Percentiles rank a stretch among this genome's conserved stretches.
Evolutionary conservation across 306 rosid species (phyloP).

Genomic region (Sphenostylis stenocarpa): DNA sequence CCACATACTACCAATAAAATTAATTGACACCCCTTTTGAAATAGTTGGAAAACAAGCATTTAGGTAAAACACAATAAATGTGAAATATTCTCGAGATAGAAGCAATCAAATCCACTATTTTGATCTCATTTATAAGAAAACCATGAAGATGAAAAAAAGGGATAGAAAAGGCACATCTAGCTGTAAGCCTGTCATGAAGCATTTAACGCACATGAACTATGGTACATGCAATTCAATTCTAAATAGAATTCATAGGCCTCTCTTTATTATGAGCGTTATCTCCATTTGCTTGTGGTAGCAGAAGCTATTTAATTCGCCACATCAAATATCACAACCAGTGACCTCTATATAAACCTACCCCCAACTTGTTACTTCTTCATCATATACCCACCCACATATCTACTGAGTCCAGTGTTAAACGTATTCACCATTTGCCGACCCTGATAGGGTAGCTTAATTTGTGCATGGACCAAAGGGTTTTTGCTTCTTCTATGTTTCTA

Average conservation of each 20-base stretch:
- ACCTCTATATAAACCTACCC: conserved; percentile 34
- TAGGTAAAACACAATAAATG: conserved; percentile 6
- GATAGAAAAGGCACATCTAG: not conserved
- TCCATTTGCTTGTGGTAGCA: conserved; percentile 31
- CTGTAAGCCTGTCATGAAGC: conserved; percentile 16
- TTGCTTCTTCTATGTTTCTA: not conserved
- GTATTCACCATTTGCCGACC: not conserved
- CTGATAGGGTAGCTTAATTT: not conserved
- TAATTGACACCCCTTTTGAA: not conserved
- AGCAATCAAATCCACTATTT: not conserved
- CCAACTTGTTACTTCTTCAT: not conserved
- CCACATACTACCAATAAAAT: not conserved
- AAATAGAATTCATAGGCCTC: not conserved
- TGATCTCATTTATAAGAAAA: not conserved
- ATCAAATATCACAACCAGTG: conserved; percentile 22
- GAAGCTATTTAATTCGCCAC: conserved; percentile 30
- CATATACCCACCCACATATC: not conserved
- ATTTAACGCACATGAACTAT: conserved; percentile 26
- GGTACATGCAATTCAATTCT: conserved; percentile 17
- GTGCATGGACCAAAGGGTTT: conserved; percentile 23
- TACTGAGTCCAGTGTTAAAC: not conserved
- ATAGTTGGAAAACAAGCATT: not conserved
- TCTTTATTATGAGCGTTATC: conserved; percentile 11
- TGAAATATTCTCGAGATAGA: not conserved
- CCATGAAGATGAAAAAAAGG: not conserved